Evolutionary conservation across 2,329 filamentous ascomycete species (phyloP), one percentile per base, ranked within the genome.

Genomic region (Penicillium sp.): DNA sequence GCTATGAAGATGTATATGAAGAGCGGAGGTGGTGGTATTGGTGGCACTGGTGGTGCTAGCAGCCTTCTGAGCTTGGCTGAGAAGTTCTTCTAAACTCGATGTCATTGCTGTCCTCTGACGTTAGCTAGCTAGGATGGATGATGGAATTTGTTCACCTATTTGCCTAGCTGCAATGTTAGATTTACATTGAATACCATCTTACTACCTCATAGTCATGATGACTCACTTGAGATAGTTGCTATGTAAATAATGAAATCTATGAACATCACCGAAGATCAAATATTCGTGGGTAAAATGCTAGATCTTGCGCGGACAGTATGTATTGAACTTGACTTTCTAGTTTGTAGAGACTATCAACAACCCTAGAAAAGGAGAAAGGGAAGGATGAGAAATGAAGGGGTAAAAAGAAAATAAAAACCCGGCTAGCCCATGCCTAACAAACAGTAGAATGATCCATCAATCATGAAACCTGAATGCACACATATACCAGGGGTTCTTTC

Each of bases 1-100:
- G 93, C 92, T 3, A 75, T 96, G 67, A 92, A 96, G 84, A 89
- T 96, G 85, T 96, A 93, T 75, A 78, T 96, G 80, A 93, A 96
- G 84, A 86, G 84, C 66, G 83, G 91, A 72, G 83, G 82, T 21
- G 75, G 81, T 61, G 78, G 80, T 35, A 73, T 77, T n/a, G 68
- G 75, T 22, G 75, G 76, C 1, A 74, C 75, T n/a, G 77, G 78
- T 43, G 78, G 78, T 43, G 22, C 78, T 14, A 74, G 80, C 59
- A 81, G 84, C 2, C 67, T 88, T 57, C 80, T 87, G 77, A 74
- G 76, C 53, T 64, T 87, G 69, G 86, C 86, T 9, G 82, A 81
- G 71, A 88, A 88, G 74, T 87, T 89, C 71, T 63, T 87, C 50
- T 68, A 60, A 26, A 47, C 31, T 22, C 22, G 39, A 27, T 42